These are phyloP conservation scores for Chlorella ohadii DNA, from an alignment of 139 green algal species.

Conservation along the genomic window DNA sequence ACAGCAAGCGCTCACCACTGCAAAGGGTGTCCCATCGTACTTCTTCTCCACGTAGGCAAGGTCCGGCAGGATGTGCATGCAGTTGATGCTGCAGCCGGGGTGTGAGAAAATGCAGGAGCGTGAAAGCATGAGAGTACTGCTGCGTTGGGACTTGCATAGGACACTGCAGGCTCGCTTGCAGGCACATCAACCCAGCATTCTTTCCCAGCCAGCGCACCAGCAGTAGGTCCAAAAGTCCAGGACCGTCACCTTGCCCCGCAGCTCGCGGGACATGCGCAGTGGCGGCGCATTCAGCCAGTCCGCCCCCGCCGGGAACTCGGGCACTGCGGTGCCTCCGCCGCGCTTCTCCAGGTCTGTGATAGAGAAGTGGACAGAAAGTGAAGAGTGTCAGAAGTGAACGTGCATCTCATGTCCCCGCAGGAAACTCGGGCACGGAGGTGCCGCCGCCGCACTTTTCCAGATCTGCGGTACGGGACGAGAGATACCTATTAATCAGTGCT, in stretches of 20 bases:
- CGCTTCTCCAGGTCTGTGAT: constrained; percentile 59
- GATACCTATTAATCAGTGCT: too few species aligned
- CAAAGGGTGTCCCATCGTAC: constrained; percentile 64
- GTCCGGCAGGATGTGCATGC: constrained; percentile 88
- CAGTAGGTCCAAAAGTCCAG: constrained; percentile 93
- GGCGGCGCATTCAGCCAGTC: constrained; percentile 73
- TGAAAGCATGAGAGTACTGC: too few species aligned
- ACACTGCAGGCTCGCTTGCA: not conserved
- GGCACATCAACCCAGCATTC: too few species aligned
- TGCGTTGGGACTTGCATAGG: too few species aligned
- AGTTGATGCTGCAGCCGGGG: constrained; percentile 82
- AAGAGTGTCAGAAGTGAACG: too few species aligned
- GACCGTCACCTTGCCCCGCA: constrained; percentile 72
- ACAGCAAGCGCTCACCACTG: constrained; percentile 48
- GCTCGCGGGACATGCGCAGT: constrained; percentile 57
- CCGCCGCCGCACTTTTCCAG: not conserved
- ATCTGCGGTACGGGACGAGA: not conserved
- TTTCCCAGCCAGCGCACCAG: constrained; percentile 41
- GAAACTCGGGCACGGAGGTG: not conserved
- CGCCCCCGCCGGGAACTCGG: constrained; percentile 68
- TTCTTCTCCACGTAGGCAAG: constrained; percentile 74
- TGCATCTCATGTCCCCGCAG: too few species aligned
- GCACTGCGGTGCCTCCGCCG: constrained; percentile 60
- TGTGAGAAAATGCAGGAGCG: too few species aligned
- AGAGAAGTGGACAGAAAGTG: too few species aligned